A percentile compares a stretch with the other conserved stretches of the same genome.
Conservation (phyloP, 352 stramenopile species). For the Globisporangium recalcitrans region DNA sequence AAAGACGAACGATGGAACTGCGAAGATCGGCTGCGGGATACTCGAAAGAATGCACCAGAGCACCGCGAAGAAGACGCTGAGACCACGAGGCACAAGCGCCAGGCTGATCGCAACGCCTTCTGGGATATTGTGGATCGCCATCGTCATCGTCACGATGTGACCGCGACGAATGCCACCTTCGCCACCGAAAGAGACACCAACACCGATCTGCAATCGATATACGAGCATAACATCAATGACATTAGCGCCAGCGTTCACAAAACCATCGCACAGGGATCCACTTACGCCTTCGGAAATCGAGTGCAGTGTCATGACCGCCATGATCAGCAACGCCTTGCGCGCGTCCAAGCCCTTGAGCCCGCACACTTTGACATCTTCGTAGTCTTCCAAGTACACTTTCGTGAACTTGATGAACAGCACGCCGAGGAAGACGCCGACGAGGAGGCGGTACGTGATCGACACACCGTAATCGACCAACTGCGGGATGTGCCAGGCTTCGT, state of each 20-base stretch:
- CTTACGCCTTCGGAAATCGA: constrained; percentile 95
- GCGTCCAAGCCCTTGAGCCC: constrained; percentile 78
- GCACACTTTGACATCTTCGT: constrained; percentile 93
- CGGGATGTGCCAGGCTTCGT: constrained; percentile 88
- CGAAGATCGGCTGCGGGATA: constrained; percentile 95
- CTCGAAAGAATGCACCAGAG: constrained; percentile 91
- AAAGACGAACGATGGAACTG: constrained; percentile 94
- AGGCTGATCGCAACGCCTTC: constrained; percentile 96
- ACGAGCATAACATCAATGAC: not conserved
- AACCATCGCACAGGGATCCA: not conserved
- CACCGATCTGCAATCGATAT: constrained; percentile 62
- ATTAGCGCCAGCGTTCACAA: not conserved
- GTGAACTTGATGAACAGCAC: constrained; percentile 96
- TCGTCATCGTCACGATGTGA: constrained; percentile 95
- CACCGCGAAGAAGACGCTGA: constrained; percentile 81
- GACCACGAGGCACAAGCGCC: constrained; percentile 91
- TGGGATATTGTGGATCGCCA: constrained; percentile 98
- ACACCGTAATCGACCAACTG: constrained; percentile 68
- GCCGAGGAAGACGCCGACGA: constrained; percentile 87
- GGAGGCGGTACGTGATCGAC: constrained; percentile 71
- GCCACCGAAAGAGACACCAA: constrained; percentile 96
- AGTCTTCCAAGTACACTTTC: constrained; percentile 92
- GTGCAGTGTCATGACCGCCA: constrained; percentile 98
- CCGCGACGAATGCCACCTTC: constrained; percentile 90
- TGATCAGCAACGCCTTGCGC: constrained; percentile 93